Conservation (phyloP, 2,329 filamentous ascomycete genomes). For the Dryadomyces sulphureus region DNA sequence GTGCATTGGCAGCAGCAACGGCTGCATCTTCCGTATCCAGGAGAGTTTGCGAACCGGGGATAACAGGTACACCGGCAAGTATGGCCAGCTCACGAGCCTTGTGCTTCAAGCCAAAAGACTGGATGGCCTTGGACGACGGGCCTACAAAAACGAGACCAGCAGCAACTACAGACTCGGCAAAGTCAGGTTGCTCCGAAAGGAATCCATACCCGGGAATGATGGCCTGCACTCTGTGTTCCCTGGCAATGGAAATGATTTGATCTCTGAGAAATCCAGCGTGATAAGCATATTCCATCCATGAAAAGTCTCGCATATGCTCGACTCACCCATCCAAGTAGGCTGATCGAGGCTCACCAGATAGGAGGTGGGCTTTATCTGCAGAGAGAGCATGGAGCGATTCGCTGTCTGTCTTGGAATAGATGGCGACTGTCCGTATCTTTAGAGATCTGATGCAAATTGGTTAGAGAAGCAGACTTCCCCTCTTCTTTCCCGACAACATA, state of each 20-base stretch:
- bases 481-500: slow-evolving; percentile 2
- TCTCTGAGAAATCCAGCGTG: slow-evolving; percentile 1
- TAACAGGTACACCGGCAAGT: slow-evolving; percentile 24
- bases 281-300: neutral
- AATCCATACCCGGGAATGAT: slow-evolving; percentile 8
- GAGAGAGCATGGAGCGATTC: slow-evolving; percentile 11
- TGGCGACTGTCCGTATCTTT: slow-evolving; percentile 5
- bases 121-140: neutral
- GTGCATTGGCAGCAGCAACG: slow-evolving; percentile 23
- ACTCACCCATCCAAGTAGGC: slow-evolving; percentile 4
- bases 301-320: neutral
- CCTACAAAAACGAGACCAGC: slow-evolving; percentile 14
- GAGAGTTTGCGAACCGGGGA: slow-evolving; percentile 20
- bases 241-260: slow-evolving; percentile 9
- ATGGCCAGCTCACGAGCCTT: slow-evolving; percentile 11
- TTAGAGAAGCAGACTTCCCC: neutral
- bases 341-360: slow-evolving; percentile 8
- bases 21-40: slow-evolving; percentile 29
- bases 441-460: neutral
- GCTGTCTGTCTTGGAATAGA: slow-evolving; percentile 11
- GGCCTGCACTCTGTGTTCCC: neutral
- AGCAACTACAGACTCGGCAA: neutral
- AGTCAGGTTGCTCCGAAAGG: slow-evolving; percentile 4
- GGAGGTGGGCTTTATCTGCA: slow-evolving; percentile 10
- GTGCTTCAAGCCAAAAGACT: slow-evolving; percentile 7